Evolutionary conservation across 202 grass and related monocot genomes (phyloP).

Genomic region (Dendrocalamus latiflorus): DNA sequence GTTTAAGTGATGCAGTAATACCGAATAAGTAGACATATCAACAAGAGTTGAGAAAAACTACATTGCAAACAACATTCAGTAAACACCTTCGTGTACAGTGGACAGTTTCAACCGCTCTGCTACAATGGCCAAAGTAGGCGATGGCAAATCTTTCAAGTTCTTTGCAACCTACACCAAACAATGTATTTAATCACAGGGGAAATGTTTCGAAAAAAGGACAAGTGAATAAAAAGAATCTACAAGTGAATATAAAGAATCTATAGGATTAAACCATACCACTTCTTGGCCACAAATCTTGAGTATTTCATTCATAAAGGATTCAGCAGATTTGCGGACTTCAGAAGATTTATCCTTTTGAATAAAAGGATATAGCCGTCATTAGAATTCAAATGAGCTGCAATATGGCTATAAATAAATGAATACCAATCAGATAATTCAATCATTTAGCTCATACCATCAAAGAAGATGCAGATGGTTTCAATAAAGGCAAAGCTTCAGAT

Average conservation of each 20-base stretch:
- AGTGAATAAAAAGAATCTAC: not conserved
- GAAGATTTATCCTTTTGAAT: conserved; percentile 89
- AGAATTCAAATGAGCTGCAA: conserved; percentile 12
- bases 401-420: conserved; percentile 3
- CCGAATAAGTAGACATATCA: not conserved
- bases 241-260: no score
- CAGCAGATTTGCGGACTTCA: conserved; percentile 94
- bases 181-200: not conserved
- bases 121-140: conserved; percentile 78
- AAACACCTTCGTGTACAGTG: conserved; percentile 64
- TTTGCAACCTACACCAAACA: conserved; percentile 52
- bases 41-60: conserved; percentile 13
- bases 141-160: conserved; percentile 87
- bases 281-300: conserved; percentile 83
- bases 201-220: not conserved
- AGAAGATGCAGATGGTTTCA: conserved; percentile 85
- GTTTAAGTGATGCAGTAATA: not conserved
- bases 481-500: conserved; percentile 73
- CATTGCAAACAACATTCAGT: conserved; percentile 10
- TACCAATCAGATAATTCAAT: conserved; percentile 1
- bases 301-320: conserved; percentile 87
- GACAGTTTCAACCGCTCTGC: conserved; percentile 75
- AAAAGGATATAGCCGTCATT: conserved; percentile 20
- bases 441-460: conserved; percentile 55
- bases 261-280: conserved; percentile 46